These are phyloP conservation scores for Pyronema domesticum DNA, from an alignment of 495 filamentous ascomycete genomes.

Conservation along the genomic window DNA sequence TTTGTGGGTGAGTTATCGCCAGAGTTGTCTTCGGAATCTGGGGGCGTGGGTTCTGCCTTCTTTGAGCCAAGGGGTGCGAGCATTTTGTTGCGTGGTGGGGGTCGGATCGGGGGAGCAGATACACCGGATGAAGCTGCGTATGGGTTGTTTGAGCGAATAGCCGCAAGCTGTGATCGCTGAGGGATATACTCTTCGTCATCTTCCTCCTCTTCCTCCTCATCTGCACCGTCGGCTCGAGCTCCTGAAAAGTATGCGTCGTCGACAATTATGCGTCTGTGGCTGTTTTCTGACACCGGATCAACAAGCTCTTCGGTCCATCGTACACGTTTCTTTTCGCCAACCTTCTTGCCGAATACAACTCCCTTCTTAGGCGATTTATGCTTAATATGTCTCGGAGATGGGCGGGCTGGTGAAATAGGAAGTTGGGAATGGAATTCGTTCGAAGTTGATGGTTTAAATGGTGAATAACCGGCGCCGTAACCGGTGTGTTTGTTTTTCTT, in stretches of 20 bases:
- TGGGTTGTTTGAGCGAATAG: not conserved
- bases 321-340: slow-evolving; percentile 57
- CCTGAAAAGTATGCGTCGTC: not conserved
- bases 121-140: not conserved
- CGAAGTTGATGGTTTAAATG: not conserved
- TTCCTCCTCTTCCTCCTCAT: not conserved
- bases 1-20: not conserved
- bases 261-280: not conserved
- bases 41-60: slow-evolving; percentile 77
- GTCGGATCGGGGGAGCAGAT: slow-evolving; percentile 23
- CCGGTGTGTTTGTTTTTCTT: slow-evolving; percentile 14
- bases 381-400: slow-evolving; percentile 36
- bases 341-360: slow-evolving; percentile 49
- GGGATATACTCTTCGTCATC: not conserved
- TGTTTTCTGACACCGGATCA: slow-evolving; percentile 30
- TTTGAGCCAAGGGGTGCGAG: not conserved
- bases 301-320: slow-evolving; percentile 85
- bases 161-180: not conserved
- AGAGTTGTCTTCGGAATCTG: slow-evolving; percentile 26
- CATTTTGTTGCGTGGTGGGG: slow-evolving; percentile 40
- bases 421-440: slow-evolving; percentile 12
- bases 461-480: slow-evolving; percentile 14
- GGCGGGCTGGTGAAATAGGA: slow-evolving; percentile 23
- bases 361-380: slow-evolving; percentile 64
- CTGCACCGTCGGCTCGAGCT: not conserved